Evolutionary conservation across 352 stramenopile species (phyloP), one percentile per base, ranked within the genome.

Genomic region (Globisporangium mamillatum): DNA sequence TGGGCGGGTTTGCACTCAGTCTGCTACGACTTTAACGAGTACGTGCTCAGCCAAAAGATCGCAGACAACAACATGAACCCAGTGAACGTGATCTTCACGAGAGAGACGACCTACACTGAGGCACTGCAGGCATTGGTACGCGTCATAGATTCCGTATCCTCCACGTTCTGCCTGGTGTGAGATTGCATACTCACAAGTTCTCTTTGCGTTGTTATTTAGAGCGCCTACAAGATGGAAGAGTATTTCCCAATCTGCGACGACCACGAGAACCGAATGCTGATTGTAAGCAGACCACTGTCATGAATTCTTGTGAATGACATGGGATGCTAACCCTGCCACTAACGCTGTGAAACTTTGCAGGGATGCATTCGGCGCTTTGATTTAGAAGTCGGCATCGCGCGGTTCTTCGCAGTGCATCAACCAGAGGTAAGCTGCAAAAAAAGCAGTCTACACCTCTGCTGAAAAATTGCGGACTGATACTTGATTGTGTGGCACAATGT

Each of bases 1-100:
- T 90, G 89, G 79, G 84, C 82, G 0, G 83, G 81, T 0, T 76
- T 96, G n/a, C 81, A 92, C 60, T 86, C 86, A 2, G 84, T 93
- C 24, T 94, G 85, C 75, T 92, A 91, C 69, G 85, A 94, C 67
- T 84, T 92, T 46, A 91, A 90, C 53, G 85, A 92, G 59, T 79
- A 89, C 41, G 70, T 93, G n/a, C 73, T 93, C 65, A 90, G 74
- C 55, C 77, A 91, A 12, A 88, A 88, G 62, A 70, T 73, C 52
- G 83, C 85, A 0, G 80, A 88, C 24, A 76, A 88, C 64, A 79
- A 92, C 66, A 92, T 95, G 86, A 78, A 64, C 27, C 80, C 79
- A 0, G 69, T 82, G 20, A 81, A 72, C 18, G 69, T 77, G 4
- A 72, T 90, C 64, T 90, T 93, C 68, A 93, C 84, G 3, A 77